Conservation (phyloP, 345 rosid species). For the Anastatica hierochuntica region DNA sequence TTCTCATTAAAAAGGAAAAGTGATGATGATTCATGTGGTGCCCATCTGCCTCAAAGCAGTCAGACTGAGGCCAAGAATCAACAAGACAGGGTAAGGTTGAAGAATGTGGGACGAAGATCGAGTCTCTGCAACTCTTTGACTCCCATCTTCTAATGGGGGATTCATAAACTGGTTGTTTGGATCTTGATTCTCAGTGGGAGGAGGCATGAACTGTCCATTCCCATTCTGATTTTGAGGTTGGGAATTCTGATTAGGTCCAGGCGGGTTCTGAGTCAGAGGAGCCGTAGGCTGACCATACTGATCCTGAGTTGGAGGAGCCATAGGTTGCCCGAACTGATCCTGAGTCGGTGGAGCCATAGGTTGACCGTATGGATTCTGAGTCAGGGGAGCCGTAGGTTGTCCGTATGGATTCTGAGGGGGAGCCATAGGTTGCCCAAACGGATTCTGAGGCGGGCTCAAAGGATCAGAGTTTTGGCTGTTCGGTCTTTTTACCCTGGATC, state of each 20-base stretch:
- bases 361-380: neutral
- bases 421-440: neutral
- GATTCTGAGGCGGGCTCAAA: conserved; percentile 3
- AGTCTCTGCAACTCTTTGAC: conserved; percentile 25
- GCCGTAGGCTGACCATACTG: conserved; percentile 10
- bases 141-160: conserved; percentile 18
- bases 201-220: conserved; percentile 14
- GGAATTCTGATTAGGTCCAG: neutral
- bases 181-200: conserved; percentile 16
- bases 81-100: conserved; percentile 25
- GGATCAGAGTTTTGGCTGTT: conserved; percentile 14
- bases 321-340: neutral
- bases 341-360: conserved; percentile 14
- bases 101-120: conserved; percentile 40
- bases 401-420: conserved; percentile 6
- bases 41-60: conserved; percentile 17
- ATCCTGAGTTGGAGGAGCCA: conserved; percentile 16
- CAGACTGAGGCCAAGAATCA: conserved; percentile 28
- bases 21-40: conserved; percentile 1
- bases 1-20: conserved; percentile 6
- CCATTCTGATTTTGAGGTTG: conserved; percentile 13
- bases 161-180: conserved; percentile 18
- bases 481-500: conserved; percentile 19
- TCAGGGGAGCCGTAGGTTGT: conserved; percentile 7
- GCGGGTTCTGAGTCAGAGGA: conserved; percentile 12